Evolutionary conservation across 2,329 filamentous ascomycete species (phyloP).

Genomic region (Dryadomyces quercus-mongolicae): DNA sequence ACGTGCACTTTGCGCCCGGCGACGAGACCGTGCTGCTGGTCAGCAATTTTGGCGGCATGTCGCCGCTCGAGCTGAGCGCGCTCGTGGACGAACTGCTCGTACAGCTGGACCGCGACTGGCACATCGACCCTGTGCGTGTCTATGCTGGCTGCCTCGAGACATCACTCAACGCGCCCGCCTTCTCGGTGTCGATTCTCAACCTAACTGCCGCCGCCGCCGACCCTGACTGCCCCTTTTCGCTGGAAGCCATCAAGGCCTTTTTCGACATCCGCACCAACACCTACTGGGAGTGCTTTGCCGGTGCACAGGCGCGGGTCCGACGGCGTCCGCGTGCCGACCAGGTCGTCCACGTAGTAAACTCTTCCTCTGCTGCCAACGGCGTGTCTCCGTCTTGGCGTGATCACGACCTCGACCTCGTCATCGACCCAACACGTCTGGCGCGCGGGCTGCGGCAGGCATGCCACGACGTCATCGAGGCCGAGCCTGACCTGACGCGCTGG

Average conservation of each 20-base stretch:
- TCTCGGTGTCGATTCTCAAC: constrained; percentile 56
- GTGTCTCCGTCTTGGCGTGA: neutral
- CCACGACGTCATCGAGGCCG: constrained; percentile 39
- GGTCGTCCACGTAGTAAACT: constrained; percentile 23
- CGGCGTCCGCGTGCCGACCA: constrained; percentile 31
- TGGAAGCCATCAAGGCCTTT: constrained; percentile 45
- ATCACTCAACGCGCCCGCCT: constrained; percentile 59
- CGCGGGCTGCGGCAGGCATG: constrained; percentile 43
- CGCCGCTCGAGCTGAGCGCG: constrained; percentile 42
- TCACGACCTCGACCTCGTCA: constrained; percentile 26
- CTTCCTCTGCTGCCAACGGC: neutral
- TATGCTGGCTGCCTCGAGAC: constrained; percentile 56
- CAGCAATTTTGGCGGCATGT: constrained; percentile 49
- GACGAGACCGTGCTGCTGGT: constrained; percentile 41
- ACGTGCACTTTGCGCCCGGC: constrained; percentile 31
- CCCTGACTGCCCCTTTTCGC: constrained; percentile 29
- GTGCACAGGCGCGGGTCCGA: constrained; percentile 27
- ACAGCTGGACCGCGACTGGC: constrained; percentile 35
- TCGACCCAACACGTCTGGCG: constrained; percentile 40
- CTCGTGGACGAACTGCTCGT: constrained; percentile 39
- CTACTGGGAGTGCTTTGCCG: constrained; percentile 39
- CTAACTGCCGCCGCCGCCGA: constrained; percentile 32
- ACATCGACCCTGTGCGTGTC: constrained; percentile 39
- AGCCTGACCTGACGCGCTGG: constrained; percentile 51
- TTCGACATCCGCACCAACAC: constrained; percentile 53